Base-by-base conservation (phyloP, 1,284 basidiomycete genomes). In the Lignosus rhinocerotis region DNA sequence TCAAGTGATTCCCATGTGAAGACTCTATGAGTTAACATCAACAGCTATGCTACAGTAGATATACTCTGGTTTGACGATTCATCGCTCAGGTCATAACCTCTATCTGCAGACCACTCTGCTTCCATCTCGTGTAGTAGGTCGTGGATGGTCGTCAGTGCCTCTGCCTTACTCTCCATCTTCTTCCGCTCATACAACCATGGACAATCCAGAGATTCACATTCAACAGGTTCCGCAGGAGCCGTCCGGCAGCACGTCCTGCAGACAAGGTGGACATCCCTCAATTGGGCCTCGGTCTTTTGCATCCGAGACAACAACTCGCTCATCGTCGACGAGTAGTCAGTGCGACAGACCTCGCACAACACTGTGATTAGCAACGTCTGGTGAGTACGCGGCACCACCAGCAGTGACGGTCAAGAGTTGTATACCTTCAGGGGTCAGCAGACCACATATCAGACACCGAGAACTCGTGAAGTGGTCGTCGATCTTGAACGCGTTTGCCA, bases 151-250 rank as follows among this genome's bases (percentile, higher is more conserved):
- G 71, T 69, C 33, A 84, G 63, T 41, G 77, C 75, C 47, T 84
- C 84, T 17, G 79, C 73, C 64, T 86, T 86, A 56, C 80, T 76
- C 64, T 87, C 84, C 2, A 85, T 81, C 66, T 84, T 87, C 60
- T 82, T 84, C 19, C 93, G 80, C 34, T 87, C 83, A 66, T 87
- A 97, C 34, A 93, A 72, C 82, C 92, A 88, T 0, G 88, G 82
- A 69, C 94, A 97, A 69, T 96, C 94, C 52, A 92, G 76, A 5
- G 91, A 93, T 67, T 90, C 84, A 73, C 94, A 97, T 45, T 80
- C 72, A 51, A 89, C 82, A 0, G 81, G 78, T 56, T 94, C 93
- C 4, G 72, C 75, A 2, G 78, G 71, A 1, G 85, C 78, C 0
- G 78, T 80, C 1, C 75, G 74, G 0, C 86, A 76, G 69, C 94